Conservation (phyloP, 352 stramenopile species). For the Phytopythium boreale region DNA sequence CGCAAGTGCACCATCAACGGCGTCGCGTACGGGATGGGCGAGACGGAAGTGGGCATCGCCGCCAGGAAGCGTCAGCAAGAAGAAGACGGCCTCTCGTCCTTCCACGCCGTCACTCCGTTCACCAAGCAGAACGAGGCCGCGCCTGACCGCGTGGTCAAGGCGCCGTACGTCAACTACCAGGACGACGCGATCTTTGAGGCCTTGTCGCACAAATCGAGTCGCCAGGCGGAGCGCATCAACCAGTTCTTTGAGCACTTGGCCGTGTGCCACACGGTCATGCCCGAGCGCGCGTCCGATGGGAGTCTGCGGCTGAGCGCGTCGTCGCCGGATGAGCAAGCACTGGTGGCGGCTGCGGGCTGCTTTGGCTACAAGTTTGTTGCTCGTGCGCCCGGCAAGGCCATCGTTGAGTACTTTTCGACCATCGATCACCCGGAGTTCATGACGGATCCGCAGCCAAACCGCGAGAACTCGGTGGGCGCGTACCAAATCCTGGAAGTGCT, state of each 20-base stretch:
- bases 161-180: conserved; percentile 88
- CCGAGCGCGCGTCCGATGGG: conserved; percentile 91
- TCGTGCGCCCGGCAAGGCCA: conserved; percentile 63
- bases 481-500: conserved; percentile 93
- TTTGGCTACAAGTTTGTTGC: conserved; percentile 85
- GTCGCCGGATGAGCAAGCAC: conserved; percentile 88
- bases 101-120: conserved; percentile 27
- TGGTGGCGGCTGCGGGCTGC: conserved; percentile 77
- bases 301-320: conserved; percentile 87
- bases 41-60: conserved; percentile 82
- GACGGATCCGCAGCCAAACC: conserved; percentile 24
- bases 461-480: conserved; percentile 24
- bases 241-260: conserved; percentile 87
- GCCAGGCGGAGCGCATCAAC: conserved; percentile 47
- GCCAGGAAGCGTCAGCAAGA: conserved; percentile 61
- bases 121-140: conserved; percentile 19
- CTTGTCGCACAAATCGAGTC: conserved; percentile 29
- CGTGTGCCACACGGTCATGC: conserved; percentile 97
- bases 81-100: conserved; percentile 33
- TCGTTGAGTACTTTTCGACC: conserved; percentile 73
- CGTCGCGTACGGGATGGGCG: conserved; percentile 88
- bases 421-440: conserved; percentile 34
- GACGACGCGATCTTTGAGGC: conserved; percentile 76
- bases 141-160: conserved; percentile 52
- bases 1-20: conserved; percentile 95